phyloP scores from a whole-genome alignment of 2,329 filamentous ascomycete species.

The Arthrobotrys pseudoclavata region DNA sequence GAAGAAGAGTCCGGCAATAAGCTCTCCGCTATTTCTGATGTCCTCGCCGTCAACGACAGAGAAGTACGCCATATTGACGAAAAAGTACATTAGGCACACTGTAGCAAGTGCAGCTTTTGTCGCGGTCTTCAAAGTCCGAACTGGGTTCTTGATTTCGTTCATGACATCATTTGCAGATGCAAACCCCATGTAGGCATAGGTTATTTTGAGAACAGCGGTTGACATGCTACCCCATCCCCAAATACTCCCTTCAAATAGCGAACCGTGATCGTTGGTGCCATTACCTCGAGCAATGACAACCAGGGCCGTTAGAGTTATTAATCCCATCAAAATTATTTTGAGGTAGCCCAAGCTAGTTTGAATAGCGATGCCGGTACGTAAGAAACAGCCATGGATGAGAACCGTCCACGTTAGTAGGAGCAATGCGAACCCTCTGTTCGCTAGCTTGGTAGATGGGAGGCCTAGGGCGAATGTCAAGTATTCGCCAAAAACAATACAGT shows the following conservation, averaged over 20 bases:
- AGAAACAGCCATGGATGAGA: slow-evolving; percentile 71
- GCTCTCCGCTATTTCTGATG: slow-evolving; percentile 76
- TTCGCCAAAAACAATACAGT: slow-evolving; percentile 73
- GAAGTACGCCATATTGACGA: slow-evolving; percentile 76
- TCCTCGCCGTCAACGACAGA: slow-evolving; percentile 77
- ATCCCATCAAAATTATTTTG: slow-evolving; percentile 73
- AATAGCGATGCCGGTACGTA: slow-evolving; percentile 70
- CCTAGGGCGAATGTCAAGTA: slow-evolving; percentile 71
- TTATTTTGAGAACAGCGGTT: slow-evolving; percentile 77
- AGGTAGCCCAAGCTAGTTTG: slow-evolving; percentile 76
- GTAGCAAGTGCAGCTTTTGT: slow-evolving; percentile 74
- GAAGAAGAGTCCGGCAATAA: slow-evolving; percentile 78
- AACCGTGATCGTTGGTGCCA: slow-evolving; percentile 68
- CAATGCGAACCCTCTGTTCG: slow-evolving; percentile 72
- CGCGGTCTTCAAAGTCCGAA: slow-evolving; percentile 75
- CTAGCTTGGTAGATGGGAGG: slow-evolving; percentile 61
- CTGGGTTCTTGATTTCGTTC: slow-evolving; percentile 78
- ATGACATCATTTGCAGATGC: slow-evolving; percentile 79
- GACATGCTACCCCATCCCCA: slow-evolving; percentile 79
- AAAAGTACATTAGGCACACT: slow-evolving; percentile 75
- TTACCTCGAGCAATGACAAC: slow-evolving; percentile 70
- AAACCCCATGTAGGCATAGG: slow-evolving; percentile 78
- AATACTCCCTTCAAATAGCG: slow-evolving; percentile 69
- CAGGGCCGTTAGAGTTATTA: slow-evolving; percentile 74
- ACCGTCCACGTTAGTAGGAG: slow-evolving; percentile 73